phyloP scores from a whole-genome alignment of 169 alveolate species.

The Condylostoma magnum region DNA sequence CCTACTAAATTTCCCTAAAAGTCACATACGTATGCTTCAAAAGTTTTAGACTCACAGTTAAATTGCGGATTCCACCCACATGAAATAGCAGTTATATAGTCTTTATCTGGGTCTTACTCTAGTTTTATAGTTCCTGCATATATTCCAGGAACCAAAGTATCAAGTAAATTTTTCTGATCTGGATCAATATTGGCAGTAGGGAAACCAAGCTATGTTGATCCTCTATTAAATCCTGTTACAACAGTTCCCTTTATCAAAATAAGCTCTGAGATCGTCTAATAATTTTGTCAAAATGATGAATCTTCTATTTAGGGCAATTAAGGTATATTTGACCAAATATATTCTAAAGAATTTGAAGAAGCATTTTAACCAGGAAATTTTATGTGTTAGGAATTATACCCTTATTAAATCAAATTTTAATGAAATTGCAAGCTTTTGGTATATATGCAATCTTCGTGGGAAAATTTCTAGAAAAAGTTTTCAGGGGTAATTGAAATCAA shows the following conservation, averaged over 20 bases:
- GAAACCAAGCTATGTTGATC: constrained; percentile 25
- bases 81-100: constrained; percentile 19
- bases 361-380: background rate
- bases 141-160: constrained; percentile 14
- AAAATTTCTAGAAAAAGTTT: no score
- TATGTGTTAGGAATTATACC: background rate
- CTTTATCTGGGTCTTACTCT: background rate
- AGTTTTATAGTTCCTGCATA: constrained; percentile 6
- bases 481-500: no score
- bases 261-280: background rate
- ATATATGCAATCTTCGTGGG: no score
- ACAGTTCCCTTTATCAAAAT: constrained; percentile 17
- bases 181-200: constrained; percentile 25
- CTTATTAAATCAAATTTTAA: no score
- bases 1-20: background rate
- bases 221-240: constrained; percentile 16
- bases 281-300: background rate
- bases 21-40: constrained; percentile 5
- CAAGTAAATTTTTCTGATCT: background rate
- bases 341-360: no score
- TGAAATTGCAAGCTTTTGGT: no score
- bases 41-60: background rate
- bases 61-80: constrained; percentile 20
- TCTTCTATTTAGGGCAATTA: background rate
- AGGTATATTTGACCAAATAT: background rate